A percentile compares a stretch with the other conserved stretches of the same genome.
Conservation (phyloP, 2,329 filamentous ascomycete genomes). For the Pseudocercospora vitis region DNA sequence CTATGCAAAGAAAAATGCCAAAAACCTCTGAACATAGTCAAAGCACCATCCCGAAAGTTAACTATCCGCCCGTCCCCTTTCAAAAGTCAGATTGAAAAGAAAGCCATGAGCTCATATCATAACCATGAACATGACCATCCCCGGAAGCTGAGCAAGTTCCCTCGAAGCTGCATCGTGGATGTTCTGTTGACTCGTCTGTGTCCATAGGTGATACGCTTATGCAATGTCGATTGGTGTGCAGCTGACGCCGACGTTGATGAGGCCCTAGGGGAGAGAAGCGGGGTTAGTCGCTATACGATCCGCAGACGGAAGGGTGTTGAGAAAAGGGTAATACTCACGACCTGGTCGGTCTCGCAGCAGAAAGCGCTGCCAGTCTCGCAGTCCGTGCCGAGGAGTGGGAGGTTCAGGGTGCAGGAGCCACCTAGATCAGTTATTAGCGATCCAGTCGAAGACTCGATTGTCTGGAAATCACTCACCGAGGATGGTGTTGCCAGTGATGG, state of each 20-base stretch:
- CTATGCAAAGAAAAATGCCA: constrained; percentile 7
- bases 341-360: neutral
- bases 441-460: neutral
- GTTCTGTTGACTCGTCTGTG: neutral
- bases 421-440: neutral
- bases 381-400: neutral
- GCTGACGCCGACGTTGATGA: neutral
- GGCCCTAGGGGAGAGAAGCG: neutral
- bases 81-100: constrained; percentile 4
- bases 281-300: neutral
- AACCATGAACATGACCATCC: neutral
- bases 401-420: neutral
- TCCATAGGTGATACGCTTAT: constrained; percentile 1
- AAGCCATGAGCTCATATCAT: constrained; percentile 4
- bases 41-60: neutral
- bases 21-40: too few relatives aligned
- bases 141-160: too few relatives aligned
- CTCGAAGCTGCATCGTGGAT: too few relatives aligned
- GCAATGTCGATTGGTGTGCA: neutral
- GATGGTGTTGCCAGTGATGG: neutral
- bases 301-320: neutral
- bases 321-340: neutral
- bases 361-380: neutral
- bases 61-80: neutral
- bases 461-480: neutral